phyloP scores from a whole-genome alignment of 805 yeast species.

The Scheffersomyces lignosus region DNA sequence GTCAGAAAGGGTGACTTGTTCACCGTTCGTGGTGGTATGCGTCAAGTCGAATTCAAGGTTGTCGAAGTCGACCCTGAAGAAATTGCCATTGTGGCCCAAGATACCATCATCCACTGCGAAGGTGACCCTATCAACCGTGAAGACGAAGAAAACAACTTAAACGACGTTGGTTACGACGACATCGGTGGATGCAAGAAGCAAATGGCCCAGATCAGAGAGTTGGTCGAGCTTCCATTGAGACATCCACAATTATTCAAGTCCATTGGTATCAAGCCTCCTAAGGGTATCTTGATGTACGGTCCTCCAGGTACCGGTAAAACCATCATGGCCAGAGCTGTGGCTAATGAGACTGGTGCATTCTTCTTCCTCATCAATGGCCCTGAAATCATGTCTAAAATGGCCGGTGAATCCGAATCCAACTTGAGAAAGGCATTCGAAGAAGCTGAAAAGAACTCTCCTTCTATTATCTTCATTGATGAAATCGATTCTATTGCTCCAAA shows the following conservation, averaged over 20 bases:
- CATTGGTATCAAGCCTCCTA: conserved; percentile 98
- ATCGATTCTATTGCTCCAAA: conserved; percentile 99
- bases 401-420: conserved; percentile 98
- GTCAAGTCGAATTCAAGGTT: conserved; percentile 98
- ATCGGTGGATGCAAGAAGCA: conserved; percentile 99
- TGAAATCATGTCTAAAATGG: conserved; percentile 99
- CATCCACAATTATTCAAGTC: conserved; percentile 98
- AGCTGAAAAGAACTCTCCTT: conserved; percentile 98
- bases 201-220: conserved; percentile 98
- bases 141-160: conserved; percentile 94
- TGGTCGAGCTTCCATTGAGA: conserved; percentile 96
- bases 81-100: conserved; percentile 97
- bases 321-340: conserved; percentile 99
- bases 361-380: conserved; percentile 98
- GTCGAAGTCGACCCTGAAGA: conserved; percentile 98
- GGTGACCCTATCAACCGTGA: conserved; percentile 99
- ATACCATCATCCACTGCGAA: conserved; percentile 96
- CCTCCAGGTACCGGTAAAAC: conserved; percentile 99
- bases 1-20: conserved; percentile 97
- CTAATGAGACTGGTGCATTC: conserved; percentile 98
- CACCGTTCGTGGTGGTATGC: conserved; percentile 97
- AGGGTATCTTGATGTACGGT: conserved; percentile 97
- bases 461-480: conserved; percentile 97
- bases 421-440: conserved; percentile 98
- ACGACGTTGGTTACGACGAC: conserved; percentile 98